Base-by-base conservation (phyloP, 129 eudicot species). In the Rutidosis leptorrhynchoides region DNA sequence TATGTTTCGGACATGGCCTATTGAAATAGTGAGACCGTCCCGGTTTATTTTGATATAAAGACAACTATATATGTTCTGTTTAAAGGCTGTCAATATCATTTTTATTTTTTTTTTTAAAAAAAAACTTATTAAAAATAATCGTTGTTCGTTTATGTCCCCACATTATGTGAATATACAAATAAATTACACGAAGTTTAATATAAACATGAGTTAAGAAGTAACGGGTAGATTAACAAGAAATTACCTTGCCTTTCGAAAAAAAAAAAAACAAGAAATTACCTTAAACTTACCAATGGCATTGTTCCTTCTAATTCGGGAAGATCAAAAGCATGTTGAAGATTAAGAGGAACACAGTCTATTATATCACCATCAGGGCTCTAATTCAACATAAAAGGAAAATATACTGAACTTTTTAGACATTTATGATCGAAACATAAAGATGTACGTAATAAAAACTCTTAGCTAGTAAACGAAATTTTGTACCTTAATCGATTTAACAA, bases 311-410 rank as follows among this genome's bases (percentile, higher is more conserved):
- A 64, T 21, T 68, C 12, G 9, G 86, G 98, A 63, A 69, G 84
- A 84, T 93, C 96, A 72, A 88, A 93, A 68, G 96, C 83, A 55
- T 83, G 89, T 54, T 88, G 98, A 19, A 80, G 82, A 74, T 88
- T 89, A 74, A 87, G 54, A 53, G 65, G 58, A 4, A 93, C 87
- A 33, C 98, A 93, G 25, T 92, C 96, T 80, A 93, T 88, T n/a
- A 86, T 33, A 80, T 93, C 98, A 61, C 96, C 98, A 70, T 88
- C 96, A 16, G 88, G 87, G 55, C 96, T 86, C 98, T 93, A 78
- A 56, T 29, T 17, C 45, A 56, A 68, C 43, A 45, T 66, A 37
- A 52, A 54, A 52, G 28, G 23, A n/a, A 59, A 32, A 69, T 14
- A 49, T 20, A 15, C n/a, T 37, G 12, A 37, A 37, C 15, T 37